A percentile compares a stretch with the other conserved stretches of the same genome.
Conservation (phyloP, 345 rosid genomes). For the Populus simonii region DNA sequence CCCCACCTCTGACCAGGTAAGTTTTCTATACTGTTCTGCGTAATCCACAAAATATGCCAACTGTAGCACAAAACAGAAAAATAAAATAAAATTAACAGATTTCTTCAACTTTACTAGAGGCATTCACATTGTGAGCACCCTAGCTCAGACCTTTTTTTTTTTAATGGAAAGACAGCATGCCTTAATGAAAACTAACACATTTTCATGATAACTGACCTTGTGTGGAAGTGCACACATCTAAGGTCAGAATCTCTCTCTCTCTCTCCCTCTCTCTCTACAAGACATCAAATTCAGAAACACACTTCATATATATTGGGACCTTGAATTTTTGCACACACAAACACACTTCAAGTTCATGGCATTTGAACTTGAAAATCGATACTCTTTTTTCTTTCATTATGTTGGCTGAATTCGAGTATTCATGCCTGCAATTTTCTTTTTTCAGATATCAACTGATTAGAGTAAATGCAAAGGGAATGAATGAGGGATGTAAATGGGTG, state of each 20-base stretch:
- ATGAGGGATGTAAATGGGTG: conserved; percentile 97
- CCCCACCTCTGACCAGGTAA: conserved; percentile 67
- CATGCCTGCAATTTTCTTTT: neutral
- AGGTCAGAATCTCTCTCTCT: too few species aligned
- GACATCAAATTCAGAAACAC: neutral
- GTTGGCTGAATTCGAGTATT: neutral
- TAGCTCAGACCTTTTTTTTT: neutral
- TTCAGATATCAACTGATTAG: conserved; percentile 86
- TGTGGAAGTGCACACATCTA: neutral
- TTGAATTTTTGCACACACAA: neutral
- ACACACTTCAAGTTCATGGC: neutral
- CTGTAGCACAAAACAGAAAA: neutral
- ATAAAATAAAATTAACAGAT: neutral
- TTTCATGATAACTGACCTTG: neutral
- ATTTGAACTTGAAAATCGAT: neutral
- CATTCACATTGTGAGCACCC: neutral
- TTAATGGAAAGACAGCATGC: neutral
- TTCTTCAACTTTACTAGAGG: neutral
- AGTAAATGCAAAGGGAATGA: conserved; percentile 90
- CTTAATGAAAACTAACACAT: neutral
- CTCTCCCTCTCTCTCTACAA: too few species aligned
- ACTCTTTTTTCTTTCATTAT: neutral
- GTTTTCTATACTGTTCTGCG: neutral
- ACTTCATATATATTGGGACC: neutral
- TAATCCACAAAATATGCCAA: neutral